A percentile compares a stretch with the other conserved stretches of the same genome.
These are phyloP conservation scores for Blastomyces parvus DNA, from an alignment of 2,329 filamentous ascomycete species.

Conservation along the genomic window DNA sequence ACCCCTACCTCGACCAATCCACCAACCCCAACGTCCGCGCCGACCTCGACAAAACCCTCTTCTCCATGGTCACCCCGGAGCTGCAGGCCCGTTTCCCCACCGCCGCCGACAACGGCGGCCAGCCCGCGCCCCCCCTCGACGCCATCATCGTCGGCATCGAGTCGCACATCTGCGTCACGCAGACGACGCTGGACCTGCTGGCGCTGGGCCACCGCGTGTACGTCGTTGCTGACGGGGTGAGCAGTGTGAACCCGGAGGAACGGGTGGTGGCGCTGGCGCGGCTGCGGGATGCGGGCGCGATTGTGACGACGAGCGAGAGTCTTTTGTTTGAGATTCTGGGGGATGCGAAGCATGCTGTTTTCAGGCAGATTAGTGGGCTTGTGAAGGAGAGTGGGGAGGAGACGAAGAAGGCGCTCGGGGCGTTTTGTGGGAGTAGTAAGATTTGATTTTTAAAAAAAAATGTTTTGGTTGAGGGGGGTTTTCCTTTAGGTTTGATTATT, in stretches of 20 bases:
- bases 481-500: not conserved
- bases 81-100: constrained; percentile 40
- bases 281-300: constrained; percentile 63
- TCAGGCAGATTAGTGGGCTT: constrained; percentile 61
- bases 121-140: constrained; percentile 30
- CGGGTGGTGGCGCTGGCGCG: constrained; percentile 67
- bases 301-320: constrained; percentile 80
- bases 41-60: constrained; percentile 74
- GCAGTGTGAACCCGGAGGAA: constrained; percentile 75
- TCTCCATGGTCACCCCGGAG: constrained; percentile 74
- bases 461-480: too few species aligned
- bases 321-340: constrained; percentile 83
- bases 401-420: constrained; percentile 60
- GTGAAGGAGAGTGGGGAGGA: constrained; percentile 67
- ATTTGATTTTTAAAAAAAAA: too few species aligned
- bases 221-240: constrained; percentile 79
- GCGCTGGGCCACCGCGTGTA: constrained; percentile 70
- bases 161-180: constrained; percentile 86
- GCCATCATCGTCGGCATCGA: constrained; percentile 85
- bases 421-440: constrained; percentile 50
- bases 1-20: constrained; percentile 40
- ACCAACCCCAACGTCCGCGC: constrained; percentile 44
- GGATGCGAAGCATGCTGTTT: constrained; percentile 62
- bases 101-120: constrained; percentile 18
- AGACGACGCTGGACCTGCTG: constrained; percentile 77